Evolutionary conservation across 139 green algal genomes (phyloP).

Genomic region (Micromonas pusilla): DNA sequence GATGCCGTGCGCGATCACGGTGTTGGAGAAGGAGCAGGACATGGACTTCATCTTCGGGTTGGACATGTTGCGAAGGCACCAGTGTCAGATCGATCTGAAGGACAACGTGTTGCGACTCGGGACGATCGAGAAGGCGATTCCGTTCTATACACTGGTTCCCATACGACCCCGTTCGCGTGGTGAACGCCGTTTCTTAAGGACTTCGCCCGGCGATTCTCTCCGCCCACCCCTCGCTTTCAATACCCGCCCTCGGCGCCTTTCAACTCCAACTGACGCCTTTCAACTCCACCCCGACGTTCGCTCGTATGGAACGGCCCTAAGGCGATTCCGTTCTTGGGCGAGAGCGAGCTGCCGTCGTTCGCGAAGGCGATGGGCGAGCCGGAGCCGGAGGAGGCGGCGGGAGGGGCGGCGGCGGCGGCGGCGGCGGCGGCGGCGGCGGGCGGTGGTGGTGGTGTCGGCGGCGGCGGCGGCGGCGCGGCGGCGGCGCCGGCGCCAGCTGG

Average conservation of each 20-base stretch:
- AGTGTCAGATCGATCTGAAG: constrained; percentile 67
- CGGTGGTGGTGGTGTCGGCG: not conserved
- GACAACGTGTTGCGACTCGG: constrained; percentile 32
- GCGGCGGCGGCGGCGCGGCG: not conserved
- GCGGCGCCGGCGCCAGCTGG: not conserved
- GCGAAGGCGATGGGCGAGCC: not conserved
- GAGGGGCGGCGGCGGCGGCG: not conserved
- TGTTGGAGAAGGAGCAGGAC: constrained; percentile 76
- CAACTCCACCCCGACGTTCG: too few species aligned
- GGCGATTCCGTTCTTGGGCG: too few species aligned
- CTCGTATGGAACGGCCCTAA: too few species aligned
- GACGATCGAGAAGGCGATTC: not conserved
- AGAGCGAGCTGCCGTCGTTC: not conserved
- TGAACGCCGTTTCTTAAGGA: too few species aligned
- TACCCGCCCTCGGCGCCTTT: too few species aligned
- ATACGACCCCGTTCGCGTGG: not conserved
- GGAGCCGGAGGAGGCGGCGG: not conserved
- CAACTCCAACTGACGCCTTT: too few species aligned
- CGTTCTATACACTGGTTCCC: constrained; percentile 7
- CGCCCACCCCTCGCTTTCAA: too few species aligned
- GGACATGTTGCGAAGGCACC: constrained; percentile 85
- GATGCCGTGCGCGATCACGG: constrained; percentile 74
- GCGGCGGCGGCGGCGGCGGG: not conserved
- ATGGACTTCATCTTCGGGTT: constrained; percentile 94
- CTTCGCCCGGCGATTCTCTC: too few species aligned